Conservation (phyloP, 2,329 filamentous ascomycete species). For the Fusarium sp. region DNA sequence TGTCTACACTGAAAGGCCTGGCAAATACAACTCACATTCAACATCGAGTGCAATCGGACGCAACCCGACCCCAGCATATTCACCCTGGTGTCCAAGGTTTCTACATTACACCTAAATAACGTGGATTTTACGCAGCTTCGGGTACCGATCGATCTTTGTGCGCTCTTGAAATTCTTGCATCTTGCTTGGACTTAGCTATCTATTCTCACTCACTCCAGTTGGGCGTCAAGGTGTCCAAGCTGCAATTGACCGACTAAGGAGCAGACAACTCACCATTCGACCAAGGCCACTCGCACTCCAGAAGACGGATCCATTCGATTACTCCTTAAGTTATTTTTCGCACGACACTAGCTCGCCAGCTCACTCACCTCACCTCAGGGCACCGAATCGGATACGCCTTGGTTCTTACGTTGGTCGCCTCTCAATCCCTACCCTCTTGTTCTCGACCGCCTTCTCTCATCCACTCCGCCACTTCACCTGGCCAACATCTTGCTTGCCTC, state of each 20-base stretch:
- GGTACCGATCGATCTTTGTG: slow-evolving; percentile 37
- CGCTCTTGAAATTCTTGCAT: slow-evolving; percentile 21
- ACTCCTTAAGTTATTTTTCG: slow-evolving; percentile 15
- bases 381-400: slow-evolving; percentile 41
- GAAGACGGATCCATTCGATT: slow-evolving; percentile 27
- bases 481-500: slow-evolving; percentile 33
- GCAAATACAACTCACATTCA: slow-evolving; percentile 23
- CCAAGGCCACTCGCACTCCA: slow-evolving; percentile 29
- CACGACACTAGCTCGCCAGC: slow-evolving; percentile 34
- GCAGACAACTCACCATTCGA: slow-evolving; percentile 39
- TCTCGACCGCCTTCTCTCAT: slow-evolving; percentile 47
- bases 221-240: slow-evolving; percentile 35
- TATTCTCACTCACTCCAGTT: slow-evolving; percentile 31
- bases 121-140: slow-evolving; percentile 19
- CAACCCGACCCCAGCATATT: slow-evolving; percentile 3
- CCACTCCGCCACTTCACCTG: slow-evolving; percentile 42
- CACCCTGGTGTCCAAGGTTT: slow-evolving; percentile 15
- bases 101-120: slow-evolving; percentile 20
- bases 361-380: slow-evolving; percentile 34
- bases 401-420: slow-evolving; percentile 36
- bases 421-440: slow-evolving; percentile 38
- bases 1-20: slow-evolving; percentile 12
- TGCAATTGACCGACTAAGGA: slow-evolving; percentile 41
- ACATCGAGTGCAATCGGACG: slow-evolving; percentile 8
- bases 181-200: slow-evolving; percentile 30